Evolutionary conservation across 352 stramenopile species (phyloP).

Genomic region (Phytophthora syringae): DNA sequence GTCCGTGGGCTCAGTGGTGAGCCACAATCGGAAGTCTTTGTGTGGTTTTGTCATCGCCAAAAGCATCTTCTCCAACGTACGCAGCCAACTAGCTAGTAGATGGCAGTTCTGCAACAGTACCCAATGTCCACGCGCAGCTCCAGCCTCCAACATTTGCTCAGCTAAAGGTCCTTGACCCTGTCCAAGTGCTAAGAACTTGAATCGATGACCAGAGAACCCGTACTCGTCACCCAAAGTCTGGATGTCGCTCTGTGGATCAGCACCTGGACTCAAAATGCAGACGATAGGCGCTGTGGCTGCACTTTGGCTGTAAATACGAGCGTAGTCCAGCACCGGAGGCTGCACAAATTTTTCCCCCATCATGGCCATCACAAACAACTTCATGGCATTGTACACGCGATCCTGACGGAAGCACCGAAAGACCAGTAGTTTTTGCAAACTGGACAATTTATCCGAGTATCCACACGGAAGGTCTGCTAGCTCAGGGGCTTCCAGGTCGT

Average conservation of each 20-base stretch:
- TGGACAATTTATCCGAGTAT: constrained; percentile 78
- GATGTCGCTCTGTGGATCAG: constrained; percentile 95
- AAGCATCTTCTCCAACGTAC: constrained; percentile 93
- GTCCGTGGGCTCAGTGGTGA: constrained; percentile 96
- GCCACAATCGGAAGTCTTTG: constrained; percentile 95
- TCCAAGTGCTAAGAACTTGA: constrained; percentile 94
- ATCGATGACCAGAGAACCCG: constrained; percentile 91
- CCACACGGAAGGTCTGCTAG: constrained; percentile 78
- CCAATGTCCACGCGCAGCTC: constrained; percentile 87
- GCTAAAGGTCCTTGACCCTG: constrained; percentile 94
- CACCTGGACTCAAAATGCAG: constrained; percentile 94
- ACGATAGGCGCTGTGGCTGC: constrained; percentile 90
- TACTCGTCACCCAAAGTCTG: constrained; percentile 92
- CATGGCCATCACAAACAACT: constrained; percentile 92
- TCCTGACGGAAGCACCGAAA: constrained; percentile 95
- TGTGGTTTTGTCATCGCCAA: constrained; percentile 92
- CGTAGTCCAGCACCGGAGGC: constrained; percentile 94
- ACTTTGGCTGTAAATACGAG: constrained; percentile 92
- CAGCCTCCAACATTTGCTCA: constrained; percentile 94
- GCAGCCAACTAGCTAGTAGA: constrained; percentile 93
- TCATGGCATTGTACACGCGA: constrained; percentile 96
- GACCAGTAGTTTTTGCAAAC: constrained; percentile 92
- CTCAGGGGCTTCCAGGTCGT: constrained; percentile 94
- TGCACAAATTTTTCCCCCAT: constrained; percentile 96
- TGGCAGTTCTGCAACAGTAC: constrained; percentile 97